Base-by-base conservation (phyloP, 805 yeast genomes). In the Myxozyma sirexii region DNA sequence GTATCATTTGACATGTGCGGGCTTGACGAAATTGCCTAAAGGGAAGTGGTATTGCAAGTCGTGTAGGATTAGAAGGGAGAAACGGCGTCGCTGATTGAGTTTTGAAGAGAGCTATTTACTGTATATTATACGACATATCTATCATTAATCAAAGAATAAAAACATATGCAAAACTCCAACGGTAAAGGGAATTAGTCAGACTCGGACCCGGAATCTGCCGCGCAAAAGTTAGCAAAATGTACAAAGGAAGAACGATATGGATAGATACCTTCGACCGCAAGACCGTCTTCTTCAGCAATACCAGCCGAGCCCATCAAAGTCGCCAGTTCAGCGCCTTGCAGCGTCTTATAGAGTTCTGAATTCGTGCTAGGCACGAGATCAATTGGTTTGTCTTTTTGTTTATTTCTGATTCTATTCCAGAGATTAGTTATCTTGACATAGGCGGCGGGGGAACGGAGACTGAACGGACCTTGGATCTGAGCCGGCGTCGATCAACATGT, bases 1-100 rank as follows among this genome's bases (percentile, higher is more conserved):
- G 98, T 92, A 92, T 76, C 98, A 92, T 77, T 77, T 93, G 67
- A 96, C 96, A 17, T 92, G 98, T 74, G 88, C 90, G 44, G 97
- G 97, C 0, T 80, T 91, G 68, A 84, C 86, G 52, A 85, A 90
- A 51, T 82, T 93, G 4, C 98, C 97, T 1, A 88, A 86, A 76
- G 91, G 91, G 12, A 86, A 86, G 68, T 87, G 93, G 93, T 86
- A 82, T 67, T 87, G 93, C 70, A 85, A 85, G 56, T 88, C 84
- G 61, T 87, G 93, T 71, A 37, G 44, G 21, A 53, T 54, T 29
- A 50, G 57, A 24, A 21, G 37, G 23, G 50, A 39, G 23, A 41
- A 33, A 26, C 23, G 43, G 31, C 47, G 53, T 6, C 46, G 53
- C 12, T 27, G 47, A 37, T 19, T 38, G 42, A n/a, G 19, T 8